These are phyloP conservation scores for Leccinellum rugosiceps DNA, from an alignment of 768 basidiomycete species.

Conservation along the genomic window DNA sequence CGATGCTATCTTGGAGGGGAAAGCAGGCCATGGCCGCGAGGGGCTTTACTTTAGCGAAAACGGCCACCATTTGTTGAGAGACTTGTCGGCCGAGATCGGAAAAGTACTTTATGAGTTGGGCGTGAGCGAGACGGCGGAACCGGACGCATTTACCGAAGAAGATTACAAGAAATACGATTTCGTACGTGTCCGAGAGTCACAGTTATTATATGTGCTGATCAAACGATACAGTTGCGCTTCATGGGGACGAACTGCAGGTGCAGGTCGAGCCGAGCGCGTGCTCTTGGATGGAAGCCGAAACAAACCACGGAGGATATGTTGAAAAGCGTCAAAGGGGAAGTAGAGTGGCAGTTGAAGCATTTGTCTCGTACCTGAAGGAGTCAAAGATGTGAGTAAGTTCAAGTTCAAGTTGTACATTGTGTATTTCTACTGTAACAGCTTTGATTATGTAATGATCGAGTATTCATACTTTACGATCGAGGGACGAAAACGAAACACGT, in stretches of 20 bases:
- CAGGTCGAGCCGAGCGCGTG: slow-evolving; percentile 17
- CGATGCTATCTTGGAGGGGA: slow-evolving; percentile 31
- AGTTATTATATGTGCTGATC: not conserved
- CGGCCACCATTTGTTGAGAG: slow-evolving; percentile 46
- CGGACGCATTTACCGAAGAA: slow-evolving; percentile 40
- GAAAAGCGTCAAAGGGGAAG: slow-evolving; percentile 18
- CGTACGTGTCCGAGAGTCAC: slow-evolving; percentile 2
- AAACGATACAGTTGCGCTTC: slow-evolving; percentile 6
- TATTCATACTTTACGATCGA: too few relatives aligned
- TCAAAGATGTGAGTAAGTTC: too few relatives aligned
- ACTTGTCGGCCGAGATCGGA: slow-evolving; percentile 43
- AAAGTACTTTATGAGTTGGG: slow-evolving; percentile 24
- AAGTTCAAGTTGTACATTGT: too few relatives aligned
- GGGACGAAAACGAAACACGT: not conserved
- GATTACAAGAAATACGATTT: slow-evolving; percentile 8
- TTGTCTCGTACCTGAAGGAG: too few relatives aligned
- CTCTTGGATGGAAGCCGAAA: slow-evolving; percentile 30
- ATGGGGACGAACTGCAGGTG: slow-evolving; percentile 24
- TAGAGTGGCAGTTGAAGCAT: slow-evolving; percentile 17
- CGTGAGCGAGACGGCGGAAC: slow-evolving; percentile 23
- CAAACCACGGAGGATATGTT: slow-evolving; percentile 29
- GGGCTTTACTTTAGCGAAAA: slow-evolving; percentile 55
- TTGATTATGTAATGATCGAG: not conserved
- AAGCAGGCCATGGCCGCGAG: slow-evolving; percentile 32
- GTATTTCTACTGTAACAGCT: too few relatives aligned